Conservation (phyloP, 441 rosid genomes). For the Erodium trifolium region DNA sequence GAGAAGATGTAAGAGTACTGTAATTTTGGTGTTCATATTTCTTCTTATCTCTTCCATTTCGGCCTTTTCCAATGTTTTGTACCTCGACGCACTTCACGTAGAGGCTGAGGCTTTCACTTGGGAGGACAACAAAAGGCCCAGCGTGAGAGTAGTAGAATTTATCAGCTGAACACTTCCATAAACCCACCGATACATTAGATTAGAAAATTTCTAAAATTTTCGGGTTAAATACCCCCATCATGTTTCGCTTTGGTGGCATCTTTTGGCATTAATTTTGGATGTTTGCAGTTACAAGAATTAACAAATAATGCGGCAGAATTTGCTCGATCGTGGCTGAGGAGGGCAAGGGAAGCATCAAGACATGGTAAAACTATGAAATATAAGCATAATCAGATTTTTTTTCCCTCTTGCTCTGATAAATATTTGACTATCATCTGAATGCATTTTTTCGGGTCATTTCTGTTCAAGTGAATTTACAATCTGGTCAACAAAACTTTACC, state of each 20-base stretch:
- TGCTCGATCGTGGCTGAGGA: constrained; percentile 63
- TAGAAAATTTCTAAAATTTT: not conserved
- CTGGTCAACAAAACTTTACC: not conserved
- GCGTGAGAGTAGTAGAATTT: not conserved
- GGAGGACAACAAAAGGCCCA: constrained; percentile 4
- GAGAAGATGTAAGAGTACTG: constrained; percentile 41
- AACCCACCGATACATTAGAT: not conserved
- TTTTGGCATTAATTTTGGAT: constrained; percentile 10
- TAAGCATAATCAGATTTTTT: not conserved
- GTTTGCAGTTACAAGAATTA: constrained; percentile 58
- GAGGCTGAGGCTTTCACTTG: not conserved
- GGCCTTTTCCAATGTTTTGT: not conserved
- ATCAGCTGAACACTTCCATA: not conserved
- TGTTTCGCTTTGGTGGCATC: not conserved
- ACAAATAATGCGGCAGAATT: constrained; percentile 55
- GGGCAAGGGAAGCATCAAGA: constrained; percentile 63
- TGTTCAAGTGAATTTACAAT: not conserved
- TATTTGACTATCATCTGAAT: constrained; percentile 1
- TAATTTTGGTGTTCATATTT: constrained; percentile 6
- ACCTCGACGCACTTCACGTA: not conserved
- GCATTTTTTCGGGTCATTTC: not conserved
- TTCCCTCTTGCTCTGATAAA: not conserved
- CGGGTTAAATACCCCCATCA: not conserved
- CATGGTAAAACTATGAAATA: constrained; percentile 39
- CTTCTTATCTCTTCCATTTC: not conserved